Percentiles rank a stretch among this genome's conserved stretches.
Evolutionary conservation across 331 rosid species (phyloP).

Genomic region (Cydonia oblonga): DNA sequence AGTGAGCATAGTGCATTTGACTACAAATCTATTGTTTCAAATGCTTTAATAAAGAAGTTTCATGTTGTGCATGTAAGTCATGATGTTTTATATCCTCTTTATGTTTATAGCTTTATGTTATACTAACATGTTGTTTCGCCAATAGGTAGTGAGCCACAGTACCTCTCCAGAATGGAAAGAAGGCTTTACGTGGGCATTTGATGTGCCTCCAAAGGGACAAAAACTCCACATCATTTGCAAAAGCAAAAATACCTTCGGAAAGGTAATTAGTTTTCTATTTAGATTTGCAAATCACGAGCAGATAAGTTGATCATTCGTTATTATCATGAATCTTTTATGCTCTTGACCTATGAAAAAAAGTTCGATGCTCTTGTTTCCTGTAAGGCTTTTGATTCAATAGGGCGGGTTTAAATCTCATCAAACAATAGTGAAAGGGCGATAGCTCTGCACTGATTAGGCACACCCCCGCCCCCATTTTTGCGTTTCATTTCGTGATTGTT

Average conservation of each 20-base stretch:
- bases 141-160: slow-evolving; percentile 70
- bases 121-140: slow-evolving; percentile 6
- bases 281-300: not conserved
- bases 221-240: slow-evolving; percentile 84
- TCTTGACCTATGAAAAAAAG: too few species aligned
- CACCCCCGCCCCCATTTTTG: not conserved
- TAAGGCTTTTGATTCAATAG: too few species aligned
- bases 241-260: slow-evolving; percentile 93
- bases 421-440: too few species aligned
- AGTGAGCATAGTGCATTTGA: not conserved
- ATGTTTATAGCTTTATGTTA: slow-evolving; percentile 7
- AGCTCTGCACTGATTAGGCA: not conserved
- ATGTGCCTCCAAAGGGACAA: slow-evolving; percentile 94
- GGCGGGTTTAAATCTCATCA: too few species aligned
- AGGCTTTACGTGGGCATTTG: slow-evolving; percentile 94
- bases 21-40: not conserved
- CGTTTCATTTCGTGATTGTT: slow-evolving; percentile 13
- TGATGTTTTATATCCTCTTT: slow-evolving; percentile 7
- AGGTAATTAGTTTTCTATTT: slow-evolving; percentile 47
- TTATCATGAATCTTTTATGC: too few species aligned
- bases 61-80: slow-evolving; percentile 1
- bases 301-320: not conserved
- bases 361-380: too few species aligned
- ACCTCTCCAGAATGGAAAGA: slow-evolving; percentile 93
- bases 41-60: not conserved